A percentile compares a stretch with the other conserved stretches of the same genome.
These are phyloP conservation scores for Nematocida ironsii DNA, from an alignment of 371 early-diverging fungal species.

Conservation along the genomic window DNA sequence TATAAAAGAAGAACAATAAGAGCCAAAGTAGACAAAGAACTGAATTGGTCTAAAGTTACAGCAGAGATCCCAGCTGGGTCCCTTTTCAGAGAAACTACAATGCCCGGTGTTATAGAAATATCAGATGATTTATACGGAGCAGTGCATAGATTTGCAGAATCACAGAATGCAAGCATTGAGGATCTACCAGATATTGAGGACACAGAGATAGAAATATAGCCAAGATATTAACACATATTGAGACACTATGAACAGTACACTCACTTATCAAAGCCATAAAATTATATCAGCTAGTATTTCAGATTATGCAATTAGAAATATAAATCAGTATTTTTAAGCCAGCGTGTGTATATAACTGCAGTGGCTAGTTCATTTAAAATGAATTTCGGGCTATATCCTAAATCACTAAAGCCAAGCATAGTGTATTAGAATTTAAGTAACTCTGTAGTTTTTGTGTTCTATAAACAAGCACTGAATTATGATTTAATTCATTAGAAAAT, in stretches of 20 bases:
- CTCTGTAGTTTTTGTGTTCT: too few species aligned
- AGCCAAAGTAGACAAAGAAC: slow-evolving; percentile 29
- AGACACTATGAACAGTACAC: not conserved
- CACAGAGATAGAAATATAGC: slow-evolving; percentile 2
- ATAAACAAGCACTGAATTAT: too few species aligned
- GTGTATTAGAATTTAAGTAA: too few species aligned
- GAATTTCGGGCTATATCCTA: too few species aligned
- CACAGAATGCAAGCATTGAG: not conserved
- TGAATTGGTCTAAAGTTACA: slow-evolving; percentile 9
- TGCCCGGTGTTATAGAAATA: slow-evolving; percentile 2
- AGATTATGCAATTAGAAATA: too few species aligned
- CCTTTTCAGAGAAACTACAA: not conserved
- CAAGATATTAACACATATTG: not conserved
- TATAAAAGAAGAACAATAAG: slow-evolving; percentile 55
- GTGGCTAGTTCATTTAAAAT: too few species aligned
- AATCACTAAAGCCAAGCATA: too few species aligned
- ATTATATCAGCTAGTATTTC: too few species aligned
- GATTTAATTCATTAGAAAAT: too few species aligned
- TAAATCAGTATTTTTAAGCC: too few species aligned
- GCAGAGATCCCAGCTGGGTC: slow-evolving; percentile 31
- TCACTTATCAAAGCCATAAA: too few species aligned
- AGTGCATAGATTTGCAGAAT: slow-evolving; percentile 25
- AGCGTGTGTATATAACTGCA: too few species aligned
- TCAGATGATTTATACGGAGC: slow-evolving; percentile 53
- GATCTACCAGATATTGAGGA: slow-evolving; percentile 20